A percentile compares a stretch with the other conserved stretches of the same genome.
Conservation (phyloP, 169 alveolate genomes). For the Cryptosporidium tyzzeri region DNA sequence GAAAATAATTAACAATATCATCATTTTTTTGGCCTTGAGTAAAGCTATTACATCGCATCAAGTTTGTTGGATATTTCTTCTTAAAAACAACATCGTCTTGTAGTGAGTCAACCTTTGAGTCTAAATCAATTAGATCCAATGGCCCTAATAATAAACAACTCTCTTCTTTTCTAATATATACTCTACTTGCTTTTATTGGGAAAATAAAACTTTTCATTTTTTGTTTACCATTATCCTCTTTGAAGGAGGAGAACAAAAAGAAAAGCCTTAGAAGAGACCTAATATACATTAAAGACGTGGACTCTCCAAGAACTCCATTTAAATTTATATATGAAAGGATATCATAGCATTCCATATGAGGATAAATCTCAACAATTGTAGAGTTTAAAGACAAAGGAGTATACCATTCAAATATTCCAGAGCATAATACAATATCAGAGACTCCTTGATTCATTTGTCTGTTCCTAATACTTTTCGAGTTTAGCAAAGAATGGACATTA, state of each 20-base stretch:
- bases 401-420: constrained; percentile 60
- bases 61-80: constrained; percentile 41
- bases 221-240: neutral
- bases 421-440: constrained; percentile 33
- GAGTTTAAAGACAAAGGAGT: constrained; percentile 51
- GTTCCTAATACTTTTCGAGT: neutral
- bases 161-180: constrained; percentile 61
- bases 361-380: constrained; percentile 50
- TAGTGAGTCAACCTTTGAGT: neutral
- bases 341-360: constrained; percentile 52
- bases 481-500: neutral
- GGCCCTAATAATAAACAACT: constrained; percentile 47
- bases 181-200: constrained; percentile 65
- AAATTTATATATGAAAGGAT: constrained; percentile 37
- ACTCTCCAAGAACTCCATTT: constrained; percentile 41
- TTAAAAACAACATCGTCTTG: constrained; percentile 17
- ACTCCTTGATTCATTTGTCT: constrained; percentile 38
- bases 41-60: constrained; percentile 31
- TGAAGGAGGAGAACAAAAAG: constrained; percentile 4
- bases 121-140: constrained; percentile 23
- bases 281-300: constrained; percentile 58
- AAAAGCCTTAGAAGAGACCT: constrained; percentile 47
- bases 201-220: constrained; percentile 20
- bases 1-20: constrained; percentile 28
- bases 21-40: constrained; percentile 34